phyloP scores from a whole-genome alignment of 257 asterid species.

The Solanum pinnatisectum region DNA sequence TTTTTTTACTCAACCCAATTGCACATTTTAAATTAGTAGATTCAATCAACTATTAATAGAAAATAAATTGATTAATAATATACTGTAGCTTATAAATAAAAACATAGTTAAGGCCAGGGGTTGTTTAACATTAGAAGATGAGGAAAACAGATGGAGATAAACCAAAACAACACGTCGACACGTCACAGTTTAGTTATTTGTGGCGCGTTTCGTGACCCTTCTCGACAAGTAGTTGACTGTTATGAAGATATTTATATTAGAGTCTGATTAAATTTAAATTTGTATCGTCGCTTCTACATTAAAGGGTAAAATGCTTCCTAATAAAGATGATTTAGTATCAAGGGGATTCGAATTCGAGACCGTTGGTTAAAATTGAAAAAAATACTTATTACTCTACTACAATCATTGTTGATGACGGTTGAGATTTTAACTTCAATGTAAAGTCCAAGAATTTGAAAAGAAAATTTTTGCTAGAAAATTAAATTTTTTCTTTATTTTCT shows the following conservation, averaged over 20 bases:
- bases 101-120: neutral
- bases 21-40: neutral
- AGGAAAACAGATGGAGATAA: neutral
- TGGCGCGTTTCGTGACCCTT: neutral
- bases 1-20: neutral
- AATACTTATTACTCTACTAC: too few relatives aligned
- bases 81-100: too few relatives aligned
- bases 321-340: too few relatives aligned
- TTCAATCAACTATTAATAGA: neutral
- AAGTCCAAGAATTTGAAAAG: neutral
- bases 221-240: neutral
- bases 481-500: neutral
- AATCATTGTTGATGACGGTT: neutral
- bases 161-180: neutral
- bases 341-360: too few relatives aligned
- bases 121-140: neutral
- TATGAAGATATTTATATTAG: too few relatives aligned
- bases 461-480: neutral
- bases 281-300: accelerated
- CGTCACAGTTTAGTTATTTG: neutral
- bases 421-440: neutral
- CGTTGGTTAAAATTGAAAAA: too few relatives aligned
- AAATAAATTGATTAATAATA: neutral
- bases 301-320: neutral
- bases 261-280: too few relatives aligned